phyloP scores from a whole-genome alignment of 2,329 filamentous ascomycete genomes.

The Ascochyta lentis region DNA sequence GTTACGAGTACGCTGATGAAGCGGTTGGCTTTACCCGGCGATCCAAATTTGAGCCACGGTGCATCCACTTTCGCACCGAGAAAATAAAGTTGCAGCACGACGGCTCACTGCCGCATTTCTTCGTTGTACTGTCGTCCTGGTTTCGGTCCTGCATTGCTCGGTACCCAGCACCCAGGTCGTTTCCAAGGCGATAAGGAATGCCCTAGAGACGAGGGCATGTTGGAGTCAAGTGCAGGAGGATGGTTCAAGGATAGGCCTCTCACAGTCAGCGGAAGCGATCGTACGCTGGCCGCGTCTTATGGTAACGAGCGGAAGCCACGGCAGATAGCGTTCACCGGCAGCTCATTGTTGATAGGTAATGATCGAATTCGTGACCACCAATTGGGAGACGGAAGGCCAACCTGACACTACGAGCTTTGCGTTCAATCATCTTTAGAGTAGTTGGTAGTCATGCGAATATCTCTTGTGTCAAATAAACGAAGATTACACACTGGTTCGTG shows the following conservation, averaged over 20 bases:
- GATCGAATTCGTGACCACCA: background rate
- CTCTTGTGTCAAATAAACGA: background rate
- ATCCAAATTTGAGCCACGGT: slow-evolving; percentile 14
- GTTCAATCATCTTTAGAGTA: too few relatives aligned
- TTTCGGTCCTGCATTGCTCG: slow-evolving; percentile 4
- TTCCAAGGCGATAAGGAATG: slow-evolving; percentile 13
- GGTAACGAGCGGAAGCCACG: slow-evolving; percentile 11
- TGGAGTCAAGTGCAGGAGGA: background rate
- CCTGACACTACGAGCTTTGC: background rate
- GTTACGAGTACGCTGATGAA: slow-evolving; percentile 18
- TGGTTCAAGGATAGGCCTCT: slow-evolving; percentile 4
- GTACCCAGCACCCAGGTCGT: background rate
- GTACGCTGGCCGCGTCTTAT: background rate
- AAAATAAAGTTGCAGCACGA: background rate
- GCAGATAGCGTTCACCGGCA: slow-evolving; percentile 2
- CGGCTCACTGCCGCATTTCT: slow-evolving; percentile 4
- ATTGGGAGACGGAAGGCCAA: background rate
- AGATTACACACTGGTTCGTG: background rate
- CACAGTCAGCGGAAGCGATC: slow-evolving; percentile 4
- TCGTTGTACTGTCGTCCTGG: slow-evolving; percentile 13
- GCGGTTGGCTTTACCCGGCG: slow-evolving; percentile 8
- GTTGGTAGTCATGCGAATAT: background rate
- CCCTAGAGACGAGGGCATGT: background rate
- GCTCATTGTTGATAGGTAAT: background rate
- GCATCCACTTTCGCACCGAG: slow-evolving; percentile 2